Percentiles rank a stretch among this genome's conserved stretches.
These are phyloP conservation scores for Volvariella volvacea DNA, from an alignment of 1,284 basidiomycete species.

Conservation along the genomic window DNA sequence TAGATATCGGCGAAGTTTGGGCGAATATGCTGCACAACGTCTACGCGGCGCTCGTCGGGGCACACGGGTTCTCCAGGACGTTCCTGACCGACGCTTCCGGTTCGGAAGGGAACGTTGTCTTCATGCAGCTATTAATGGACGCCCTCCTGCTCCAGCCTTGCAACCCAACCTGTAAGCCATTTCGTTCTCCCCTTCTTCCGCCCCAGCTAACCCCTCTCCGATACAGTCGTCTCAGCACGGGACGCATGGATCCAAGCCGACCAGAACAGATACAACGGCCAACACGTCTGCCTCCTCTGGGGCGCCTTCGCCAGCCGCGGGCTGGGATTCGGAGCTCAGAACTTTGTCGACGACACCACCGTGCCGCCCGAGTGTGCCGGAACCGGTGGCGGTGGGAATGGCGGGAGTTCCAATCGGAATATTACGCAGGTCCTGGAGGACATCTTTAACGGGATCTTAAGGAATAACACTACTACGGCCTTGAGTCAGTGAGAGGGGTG, in stretches of 20 bases:
- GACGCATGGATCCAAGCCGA: constrained; percentile 28
- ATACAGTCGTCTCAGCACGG: constrained; percentile 13
- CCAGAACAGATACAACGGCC: constrained; percentile 25
- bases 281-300: constrained; percentile 28
- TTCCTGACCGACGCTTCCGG: constrained; percentile 20
- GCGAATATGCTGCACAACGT: constrained; percentile 21
- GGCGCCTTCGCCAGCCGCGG: constrained; percentile 29
- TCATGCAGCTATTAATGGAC: constrained; percentile 24
- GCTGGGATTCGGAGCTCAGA: constrained; percentile 21
- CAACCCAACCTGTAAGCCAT: constrained; percentile 22
- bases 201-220: background rate
- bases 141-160: constrained; percentile 24
- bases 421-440: too few relatives aligned
- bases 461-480: too few relatives aligned
- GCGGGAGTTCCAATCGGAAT: too few relatives aligned
- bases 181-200: background rate
- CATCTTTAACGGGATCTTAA: too few relatives aligned
- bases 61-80: constrained; percentile 18
- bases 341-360: constrained; percentile 13
- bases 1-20: constrained; percentile 33
- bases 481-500: too few relatives aligned
- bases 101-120: constrained; percentile 25
- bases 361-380: constrained; percentile 11
- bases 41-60: constrained; percentile 29
- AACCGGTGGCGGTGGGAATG: too few relatives aligned